Conservation (phyloP, 208 protist species). For the Leishmania gerbilli region DNA sequence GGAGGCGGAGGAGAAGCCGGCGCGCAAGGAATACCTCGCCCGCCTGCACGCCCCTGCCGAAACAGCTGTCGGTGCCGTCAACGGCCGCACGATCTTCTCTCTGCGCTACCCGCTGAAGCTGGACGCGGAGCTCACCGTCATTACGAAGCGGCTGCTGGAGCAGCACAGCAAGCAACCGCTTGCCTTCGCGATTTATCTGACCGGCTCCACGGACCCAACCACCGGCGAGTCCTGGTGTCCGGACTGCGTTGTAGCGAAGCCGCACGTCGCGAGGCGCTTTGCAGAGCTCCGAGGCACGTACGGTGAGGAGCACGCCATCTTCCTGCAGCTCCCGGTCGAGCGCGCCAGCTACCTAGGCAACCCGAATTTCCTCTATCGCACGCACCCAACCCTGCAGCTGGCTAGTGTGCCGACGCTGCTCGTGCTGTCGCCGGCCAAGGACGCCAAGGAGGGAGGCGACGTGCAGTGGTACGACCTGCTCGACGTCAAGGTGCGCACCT, state of each 20-base stretch:
- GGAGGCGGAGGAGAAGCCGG: constrained; percentile 32
- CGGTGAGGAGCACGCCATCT: constrained; percentile 35
- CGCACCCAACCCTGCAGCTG: constrained; percentile 49
- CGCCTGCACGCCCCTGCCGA: constrained; percentile 19
- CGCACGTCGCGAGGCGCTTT: constrained; percentile 44
- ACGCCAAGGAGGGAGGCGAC: constrained; percentile 28
- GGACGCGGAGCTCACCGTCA: constrained; percentile 34
- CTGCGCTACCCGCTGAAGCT: constrained; percentile 36
- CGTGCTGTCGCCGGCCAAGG: constrained; percentile 40
- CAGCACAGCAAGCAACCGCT: constrained; percentile 25
- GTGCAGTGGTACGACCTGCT: constrained; percentile 45
- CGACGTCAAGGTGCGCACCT: constrained; percentile 44
- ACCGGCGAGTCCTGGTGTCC: constrained; percentile 82
- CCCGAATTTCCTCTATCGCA: constrained; percentile 62
- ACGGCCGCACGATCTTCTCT: constrained; percentile 30
- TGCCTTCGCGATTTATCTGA: constrained; percentile 58
- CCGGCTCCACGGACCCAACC: constrained; percentile 45
- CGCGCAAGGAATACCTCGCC: constrained; percentile 49
- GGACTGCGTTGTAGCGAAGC: constrained; percentile 62
- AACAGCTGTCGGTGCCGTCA: constrained; percentile 29
- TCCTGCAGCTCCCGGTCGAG: constrained; percentile 66
- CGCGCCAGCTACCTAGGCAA: constrained; percentile 68
- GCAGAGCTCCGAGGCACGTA: constrained; percentile 38
- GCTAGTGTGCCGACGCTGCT: constrained; percentile 53
- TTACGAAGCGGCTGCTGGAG: constrained; percentile 28